Percentiles rank a stretch among this genome's conserved stretches.
phyloP scores from a whole-genome alignment of 129 eudicot genomes.

The Kitagawia praeruptora region DNA sequence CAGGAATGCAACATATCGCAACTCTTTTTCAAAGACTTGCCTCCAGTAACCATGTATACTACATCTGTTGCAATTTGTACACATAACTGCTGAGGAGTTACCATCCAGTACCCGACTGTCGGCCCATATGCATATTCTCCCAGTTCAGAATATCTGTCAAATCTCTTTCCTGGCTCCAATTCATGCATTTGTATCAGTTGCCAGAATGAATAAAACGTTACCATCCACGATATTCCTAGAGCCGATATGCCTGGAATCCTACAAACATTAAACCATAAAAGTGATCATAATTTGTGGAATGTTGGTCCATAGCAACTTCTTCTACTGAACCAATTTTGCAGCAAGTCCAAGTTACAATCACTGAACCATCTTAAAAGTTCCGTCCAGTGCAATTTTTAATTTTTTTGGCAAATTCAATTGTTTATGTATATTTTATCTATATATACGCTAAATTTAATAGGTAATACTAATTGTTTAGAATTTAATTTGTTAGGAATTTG shows the following conservation, averaged over 20 bases:
- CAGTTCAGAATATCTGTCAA: constrained; percentile 18
- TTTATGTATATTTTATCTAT: no score
- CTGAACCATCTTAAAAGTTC: not conserved
- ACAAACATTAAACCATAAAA: not conserved
- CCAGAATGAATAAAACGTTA: constrained; percentile 23
- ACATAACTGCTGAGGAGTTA: constrained; percentile 18
- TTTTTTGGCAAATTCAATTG: not conserved
- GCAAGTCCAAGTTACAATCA: not conserved
- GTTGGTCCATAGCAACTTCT: not conserved
- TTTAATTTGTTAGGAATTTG: not conserved
- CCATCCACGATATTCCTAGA: constrained; percentile 7
- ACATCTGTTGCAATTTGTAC: constrained; percentile 19
- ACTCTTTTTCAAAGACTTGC: constrained; percentile 19
- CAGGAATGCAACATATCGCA: constrained; percentile 12
- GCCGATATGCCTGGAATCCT: constrained; percentile 15
- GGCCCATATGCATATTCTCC: constrained; percentile 21
- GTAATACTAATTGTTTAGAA: not conserved
- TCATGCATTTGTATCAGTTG: constrained; percentile 23
- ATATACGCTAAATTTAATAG: not conserved
- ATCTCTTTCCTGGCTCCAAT: constrained; percentile 17
- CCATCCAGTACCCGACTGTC: constrained; percentile 20
- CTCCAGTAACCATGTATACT: constrained; percentile 21
- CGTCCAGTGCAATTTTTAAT: not conserved
- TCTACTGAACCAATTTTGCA: not conserved
- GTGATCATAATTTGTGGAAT: not conserved